Base-by-base conservation (phyloP, 2,329 filamentous ascomycete species). In the Colletotrichum tanaceti region DNA sequence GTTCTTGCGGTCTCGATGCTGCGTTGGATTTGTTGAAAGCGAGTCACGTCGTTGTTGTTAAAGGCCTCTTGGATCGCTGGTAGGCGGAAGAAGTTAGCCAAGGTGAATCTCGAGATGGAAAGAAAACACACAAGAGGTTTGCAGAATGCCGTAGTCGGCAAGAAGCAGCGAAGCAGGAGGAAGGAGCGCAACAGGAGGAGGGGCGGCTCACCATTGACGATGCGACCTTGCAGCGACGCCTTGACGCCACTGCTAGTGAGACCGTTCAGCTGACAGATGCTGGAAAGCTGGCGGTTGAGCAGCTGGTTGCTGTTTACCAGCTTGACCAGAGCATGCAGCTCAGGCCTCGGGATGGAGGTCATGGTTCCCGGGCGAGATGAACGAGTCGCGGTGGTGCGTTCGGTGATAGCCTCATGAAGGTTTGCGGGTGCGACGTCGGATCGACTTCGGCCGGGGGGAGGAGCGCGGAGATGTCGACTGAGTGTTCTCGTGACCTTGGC, bases 161-260 rank as follows among this genome's bases (percentile, higher is more conserved):
- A 54, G 28, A 28, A 69, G 70, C 43, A 65, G 49, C 60, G 65
- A 43, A 68, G 70, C 28, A 46, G 59, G 52, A 57, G 52, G 49
- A 65, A 55, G 53, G 49, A 67, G 66, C 54, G 58, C 71, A 14
- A 35, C 7, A 53, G 49, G 60, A 49, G 28, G 24, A 55, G 66
- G 60, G 70, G 54, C 64, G 62, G 89, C 92, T 80, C 85, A 98
- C 96, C 87, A 68, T 88, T 84, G 71, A 91, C 88, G 70, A 98
- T 92, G 74, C 95, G 90, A 67, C 83, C 82, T 80, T 97, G 94
- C 68, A 98, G 83, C 49, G 92, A 87, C 41, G 89, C 88, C 84
- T 99, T 99, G 75, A 96, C 91, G 22, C 96, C 96, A 35, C 91
- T 92, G 70, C 93, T 91, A 72, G 88, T 87, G 43, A 97, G 83